phyloP scores from a whole-genome alignment of 1,284 basidiomycete species.

The Moesziomyces antarcticus region DNA sequence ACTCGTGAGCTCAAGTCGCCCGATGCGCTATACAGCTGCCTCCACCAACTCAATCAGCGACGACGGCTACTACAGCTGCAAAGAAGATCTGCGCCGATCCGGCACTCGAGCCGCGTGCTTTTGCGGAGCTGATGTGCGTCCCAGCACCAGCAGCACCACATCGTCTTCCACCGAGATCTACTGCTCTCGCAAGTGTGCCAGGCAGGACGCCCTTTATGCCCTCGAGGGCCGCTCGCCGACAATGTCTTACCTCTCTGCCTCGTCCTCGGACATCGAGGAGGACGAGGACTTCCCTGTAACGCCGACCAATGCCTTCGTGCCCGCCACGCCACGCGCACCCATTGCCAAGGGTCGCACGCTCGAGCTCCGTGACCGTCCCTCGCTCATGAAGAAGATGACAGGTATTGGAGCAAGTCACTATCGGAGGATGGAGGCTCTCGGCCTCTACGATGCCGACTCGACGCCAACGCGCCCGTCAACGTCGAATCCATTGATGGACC shows the following conservation, averaged over 20 bases:
- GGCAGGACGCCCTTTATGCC: conserved; percentile 27
- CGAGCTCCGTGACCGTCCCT: neutral
- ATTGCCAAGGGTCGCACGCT: conserved; percentile 8
- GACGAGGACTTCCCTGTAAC: conserved; percentile 36
- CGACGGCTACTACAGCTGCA: conserved; percentile 24
- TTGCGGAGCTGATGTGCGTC: conserved; percentile 20
- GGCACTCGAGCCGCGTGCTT: conserved; percentile 12
- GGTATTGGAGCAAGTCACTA: conserved; percentile 32
- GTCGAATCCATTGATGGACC: conserved; percentile 9
- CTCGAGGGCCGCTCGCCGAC: conserved; percentile 32
- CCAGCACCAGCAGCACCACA: conserved; percentile 4
- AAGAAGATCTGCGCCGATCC: conserved; percentile 2
- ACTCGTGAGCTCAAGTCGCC: conserved; percentile 2
- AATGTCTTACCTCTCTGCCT: conserved; percentile 3
- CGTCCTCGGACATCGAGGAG: conserved; percentile 28
- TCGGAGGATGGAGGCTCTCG: conserved; percentile 34
- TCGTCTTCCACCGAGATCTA: conserved; percentile 27
- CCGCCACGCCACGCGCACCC: conserved; percentile 24
- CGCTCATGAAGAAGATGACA: conserved; percentile 13
- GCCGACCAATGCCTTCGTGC: conserved; percentile 29
- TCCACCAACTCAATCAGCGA: neutral
- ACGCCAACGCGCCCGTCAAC: conserved; percentile 18
- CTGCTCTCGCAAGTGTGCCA: conserved; percentile 33
- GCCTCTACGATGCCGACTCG: conserved; percentile 26
- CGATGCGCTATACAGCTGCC: conserved; percentile 2